Evolutionary conservation across 139 green algal species (phyloP).

Genomic region (Chlorella sorokiniana): DNA sequence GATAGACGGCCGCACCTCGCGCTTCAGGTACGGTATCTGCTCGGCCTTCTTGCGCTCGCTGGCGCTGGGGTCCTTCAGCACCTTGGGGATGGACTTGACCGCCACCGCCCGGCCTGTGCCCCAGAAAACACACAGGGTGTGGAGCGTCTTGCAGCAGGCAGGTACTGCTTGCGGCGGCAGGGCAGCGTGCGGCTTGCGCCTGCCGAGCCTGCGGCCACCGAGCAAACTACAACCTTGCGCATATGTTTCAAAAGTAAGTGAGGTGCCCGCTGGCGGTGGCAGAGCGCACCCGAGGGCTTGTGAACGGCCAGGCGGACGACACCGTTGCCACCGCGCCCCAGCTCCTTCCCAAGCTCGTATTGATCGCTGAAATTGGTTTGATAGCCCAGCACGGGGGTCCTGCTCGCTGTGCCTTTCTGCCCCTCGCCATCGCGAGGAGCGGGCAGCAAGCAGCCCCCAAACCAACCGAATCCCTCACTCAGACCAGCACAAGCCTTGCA

Average conservation of each 20-base stretch:
- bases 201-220: too few species aligned
- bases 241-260: background rate
- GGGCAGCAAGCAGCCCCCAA: background rate
- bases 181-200: background rate
- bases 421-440: background rate
- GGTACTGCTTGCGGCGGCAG: background rate
- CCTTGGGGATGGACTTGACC: conserved; percentile 43
- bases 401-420: background rate
- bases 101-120: conserved; percentile 24
- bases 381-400: conserved; percentile 32
- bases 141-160: background rate
- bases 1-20: conserved; percentile 18
- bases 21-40: conserved; percentile 20
- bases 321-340: conserved; percentile 36
- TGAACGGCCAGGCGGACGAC: conserved; percentile 5
- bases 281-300: background rate
- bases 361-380: background rate
- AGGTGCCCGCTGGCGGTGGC: background rate
- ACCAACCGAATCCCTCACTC: too few species aligned
- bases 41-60: conserved; percentile 33
- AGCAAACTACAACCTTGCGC: too few species aligned
- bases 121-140: background rate
- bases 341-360: conserved; percentile 17
- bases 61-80: conserved; percentile 23
- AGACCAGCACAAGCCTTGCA: too few species aligned